Evolutionary conservation across 2,329 filamentous ascomycete genomes (phyloP).

Genomic region (Sporothrix luriei): DNA sequence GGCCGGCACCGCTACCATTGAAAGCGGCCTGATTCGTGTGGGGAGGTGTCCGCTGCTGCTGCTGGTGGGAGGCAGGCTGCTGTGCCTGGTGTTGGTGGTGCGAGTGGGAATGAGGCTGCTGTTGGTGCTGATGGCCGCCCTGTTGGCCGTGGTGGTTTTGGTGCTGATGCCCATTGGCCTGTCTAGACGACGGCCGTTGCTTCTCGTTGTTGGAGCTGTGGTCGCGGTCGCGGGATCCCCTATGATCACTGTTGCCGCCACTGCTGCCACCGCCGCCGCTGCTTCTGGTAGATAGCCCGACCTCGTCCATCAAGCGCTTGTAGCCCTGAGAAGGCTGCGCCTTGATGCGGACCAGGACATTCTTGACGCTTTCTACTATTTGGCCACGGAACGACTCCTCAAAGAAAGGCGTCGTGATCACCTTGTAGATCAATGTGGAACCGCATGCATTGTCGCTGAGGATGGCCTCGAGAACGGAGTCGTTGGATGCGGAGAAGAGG

Average conservation of each 20-base stretch:
- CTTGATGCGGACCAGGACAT: slow-evolving; percentile 85
- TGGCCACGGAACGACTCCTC: slow-evolving; percentile 87
- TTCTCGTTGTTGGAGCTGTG: slow-evolving; percentile 53
- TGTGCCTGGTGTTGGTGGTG: slow-evolving; percentile 35
- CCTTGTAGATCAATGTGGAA: slow-evolving; percentile 96
- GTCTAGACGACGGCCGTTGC: slow-evolving; percentile 60
- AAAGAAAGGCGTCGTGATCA: slow-evolving; percentile 94
- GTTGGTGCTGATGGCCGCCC: slow-evolving; percentile 38
- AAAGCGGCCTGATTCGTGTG: slow-evolving; percentile 31
- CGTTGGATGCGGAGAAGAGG: slow-evolving; percentile 86
- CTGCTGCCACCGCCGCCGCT: slow-evolving; percentile 44
- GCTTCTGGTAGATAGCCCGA: slow-evolving; percentile 74
- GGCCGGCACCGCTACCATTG: slow-evolving; percentile 42
- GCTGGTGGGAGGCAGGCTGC: slow-evolving; percentile 38
- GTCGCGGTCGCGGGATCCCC: slow-evolving; percentile 50
- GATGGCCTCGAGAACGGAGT: slow-evolving; percentile 86
- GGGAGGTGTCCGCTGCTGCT: slow-evolving; percentile 40
- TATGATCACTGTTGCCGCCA: slow-evolving; percentile 41
- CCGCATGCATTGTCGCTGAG: slow-evolving; percentile 89
- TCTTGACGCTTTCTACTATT: slow-evolving; percentile 89
- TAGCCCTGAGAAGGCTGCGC: slow-evolving; percentile 94
- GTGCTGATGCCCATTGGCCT: slow-evolving; percentile 52
- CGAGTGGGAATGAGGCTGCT: slow-evolving; percentile 38
- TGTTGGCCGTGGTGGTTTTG: slow-evolving; percentile 45
- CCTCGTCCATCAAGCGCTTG: slow-evolving; percentile 98